Conservation (phyloP, 2,329 filamentous ascomycete species). For the Dryadomyces quercivorus region DNA sequence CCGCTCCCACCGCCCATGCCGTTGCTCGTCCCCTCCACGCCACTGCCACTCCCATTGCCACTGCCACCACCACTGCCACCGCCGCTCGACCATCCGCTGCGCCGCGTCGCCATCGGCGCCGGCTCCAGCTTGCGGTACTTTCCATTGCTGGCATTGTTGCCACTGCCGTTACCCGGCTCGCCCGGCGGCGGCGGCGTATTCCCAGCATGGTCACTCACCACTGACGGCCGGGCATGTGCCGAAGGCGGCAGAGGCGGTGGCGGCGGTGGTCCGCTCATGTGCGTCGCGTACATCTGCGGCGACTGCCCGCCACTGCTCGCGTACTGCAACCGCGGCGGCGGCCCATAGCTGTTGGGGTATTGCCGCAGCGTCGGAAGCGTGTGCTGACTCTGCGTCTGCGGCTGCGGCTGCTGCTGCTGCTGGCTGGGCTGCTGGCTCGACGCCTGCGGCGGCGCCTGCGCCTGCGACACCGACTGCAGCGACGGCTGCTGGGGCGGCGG, state of each 20-base stretch:
- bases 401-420: background rate
- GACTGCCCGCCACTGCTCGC: background rate
- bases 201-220: background rate
- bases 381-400: background rate
- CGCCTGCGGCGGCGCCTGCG: too few species aligned
- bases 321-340: background rate
- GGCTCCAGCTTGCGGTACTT: constrained; percentile 49
- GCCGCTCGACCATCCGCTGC: constrained; percentile 22
- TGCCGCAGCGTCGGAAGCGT: constrained; percentile 4
- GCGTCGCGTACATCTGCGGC: constrained; percentile 1
- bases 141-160: constrained; percentile 2
- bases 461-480: background rate
- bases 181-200: background rate
- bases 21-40: background rate
- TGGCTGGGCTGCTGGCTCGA: background rate
- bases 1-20: background rate
- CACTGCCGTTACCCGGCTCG: background rate
- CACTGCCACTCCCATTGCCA: constrained; percentile 18
- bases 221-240: background rate
- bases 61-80: constrained; percentile 19
- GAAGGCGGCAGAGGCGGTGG: background rate
- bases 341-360: constrained; percentile 1
- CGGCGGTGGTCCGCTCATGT: background rate
- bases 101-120: constrained; percentile 40
- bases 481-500: background rate